Evolutionary conservation across 2,329 filamentous ascomycete genomes (phyloP), one percentile per base, ranked within the genome.

Genomic region (Kalaharituber pfeilii): DNA sequence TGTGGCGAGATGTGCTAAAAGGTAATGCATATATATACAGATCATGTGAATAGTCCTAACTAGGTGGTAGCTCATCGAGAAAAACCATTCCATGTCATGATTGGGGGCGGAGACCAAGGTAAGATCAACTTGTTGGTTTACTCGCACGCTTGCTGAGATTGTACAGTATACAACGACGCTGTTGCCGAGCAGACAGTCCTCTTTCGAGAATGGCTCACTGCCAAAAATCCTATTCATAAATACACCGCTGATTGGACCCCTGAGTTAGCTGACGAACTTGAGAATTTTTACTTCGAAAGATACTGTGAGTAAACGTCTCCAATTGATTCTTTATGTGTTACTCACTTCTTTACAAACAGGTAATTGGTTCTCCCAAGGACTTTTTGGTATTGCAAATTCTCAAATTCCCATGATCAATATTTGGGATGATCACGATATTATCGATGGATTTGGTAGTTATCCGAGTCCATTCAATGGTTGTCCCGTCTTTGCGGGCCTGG

Each of bases 391-490:
- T 65, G 91, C 89, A 4, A 88, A 82, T 62, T 84, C 84, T 1
- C 89, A 96, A 66, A 96, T 98, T 47, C 88, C 91, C 7, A 96
- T 95, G 88, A 79, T 98, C 63, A 98, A 98, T 67, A 88, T 98
- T 67, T 95, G 84, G 74, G 89, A 96, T 67, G 91, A 96, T 63
- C 91, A 96, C 66, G 85, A 91, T 62, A 84, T 88, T 62, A 88
- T 88, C 59, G 83, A 88, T 68, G 91, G 93, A 1, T 98, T 82
- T 66, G 91, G 91, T 5, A 94, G 87, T 0, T 98, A 96, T 67
- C 81, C 88, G 3, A 78, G 95, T 61, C 79, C 85, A 61, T 91
- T 94, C 65, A 96, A 95, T 86, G 79, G 77, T 60, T 86, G 85
- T 2, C 83, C 86, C 0, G 85, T 96, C 0, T 94, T 98, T 66